Conservation (phyloP, 2,329 filamentous ascomycete genomes). For the Colletotrichum liaoningense region DNA sequence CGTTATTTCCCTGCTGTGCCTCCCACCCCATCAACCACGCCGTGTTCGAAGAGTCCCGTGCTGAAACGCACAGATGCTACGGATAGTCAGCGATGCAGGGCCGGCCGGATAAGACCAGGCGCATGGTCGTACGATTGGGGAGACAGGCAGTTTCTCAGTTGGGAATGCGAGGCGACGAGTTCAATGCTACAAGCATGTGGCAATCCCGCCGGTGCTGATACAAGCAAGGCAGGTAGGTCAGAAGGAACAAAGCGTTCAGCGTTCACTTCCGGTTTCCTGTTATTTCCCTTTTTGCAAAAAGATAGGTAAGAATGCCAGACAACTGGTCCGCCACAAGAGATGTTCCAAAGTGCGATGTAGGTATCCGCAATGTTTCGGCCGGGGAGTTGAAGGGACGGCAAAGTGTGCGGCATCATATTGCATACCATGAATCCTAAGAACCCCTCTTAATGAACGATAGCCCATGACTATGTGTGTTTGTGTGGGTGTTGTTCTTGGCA, state of each 20-base stretch:
- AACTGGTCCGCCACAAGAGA: too few species aligned
- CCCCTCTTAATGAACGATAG: not conserved
- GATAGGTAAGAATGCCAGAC: not conserved
- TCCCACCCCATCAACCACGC: not conserved
- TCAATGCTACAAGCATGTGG: not conserved
- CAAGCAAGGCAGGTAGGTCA: not conserved
- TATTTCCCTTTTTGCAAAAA: not conserved
- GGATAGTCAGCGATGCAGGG: not conserved
- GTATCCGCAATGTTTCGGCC: not conserved
- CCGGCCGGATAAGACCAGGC: not conserved
- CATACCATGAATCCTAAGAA: not conserved
- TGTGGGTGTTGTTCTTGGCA: not conserved
- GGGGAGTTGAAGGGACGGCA: not conserved
- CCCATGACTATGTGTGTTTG: not conserved
- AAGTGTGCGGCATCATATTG: not conserved
- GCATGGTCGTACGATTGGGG: constrained; percentile 5
- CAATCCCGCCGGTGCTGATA: not conserved
- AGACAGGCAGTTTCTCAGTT: not conserved
- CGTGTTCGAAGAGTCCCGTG: not conserved
- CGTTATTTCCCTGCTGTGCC: not conserved
- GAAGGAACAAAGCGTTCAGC: not conserved
- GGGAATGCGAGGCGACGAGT: not conserved
- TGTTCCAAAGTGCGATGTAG: not conserved
- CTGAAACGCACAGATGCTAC: constrained; percentile 28
- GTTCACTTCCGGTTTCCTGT: too few species aligned